phyloP scores from a whole-genome alignment of 352 stramenopile species.

The Blastocystis sp. region DNA sequence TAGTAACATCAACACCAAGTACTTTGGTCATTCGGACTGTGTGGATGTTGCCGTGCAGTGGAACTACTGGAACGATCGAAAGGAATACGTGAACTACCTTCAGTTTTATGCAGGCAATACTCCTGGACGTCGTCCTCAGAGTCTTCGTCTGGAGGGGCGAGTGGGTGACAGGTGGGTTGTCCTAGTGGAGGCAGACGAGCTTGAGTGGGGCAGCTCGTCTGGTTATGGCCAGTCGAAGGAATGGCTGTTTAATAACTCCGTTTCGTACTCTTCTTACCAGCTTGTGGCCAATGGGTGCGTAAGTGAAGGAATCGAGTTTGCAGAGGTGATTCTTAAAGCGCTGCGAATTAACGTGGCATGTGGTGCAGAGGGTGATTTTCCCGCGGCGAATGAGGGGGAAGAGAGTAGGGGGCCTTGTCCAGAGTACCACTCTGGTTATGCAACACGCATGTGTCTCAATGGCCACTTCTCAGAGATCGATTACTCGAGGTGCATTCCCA shows the following conservation, averaged over 20 bases:
- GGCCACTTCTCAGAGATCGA: conserved; percentile 33
- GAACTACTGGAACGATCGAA: conserved; percentile 18
- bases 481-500: conserved; percentile 1
- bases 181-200: background rate
- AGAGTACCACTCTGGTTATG: background rate
- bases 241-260: background rate
- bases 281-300: background rate
- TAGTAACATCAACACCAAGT: conserved; percentile 4
- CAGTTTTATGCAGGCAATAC: conserved; percentile 7
- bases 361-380: background rate
- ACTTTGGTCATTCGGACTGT: background rate
- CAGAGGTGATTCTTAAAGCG: background rate
- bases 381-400: background rate
- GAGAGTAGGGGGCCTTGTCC: conserved; percentile 52
- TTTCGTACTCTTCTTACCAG: background rate
- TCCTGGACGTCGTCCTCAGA: background rate
- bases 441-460: conserved; percentile 21
- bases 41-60: background rate
- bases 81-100: conserved; percentile 34
- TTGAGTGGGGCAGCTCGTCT: background rate
- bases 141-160: background rate
- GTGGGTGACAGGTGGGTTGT: background rate
- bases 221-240: conserved; percentile 18
- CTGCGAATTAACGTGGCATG: background rate
- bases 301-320: conserved; percentile 40